Evolutionary conservation across 176 grass and related monocot species (phyloP), one percentile per base, ranked within the genome.

Genomic region (Dendrocalamus sinicus): DNA sequence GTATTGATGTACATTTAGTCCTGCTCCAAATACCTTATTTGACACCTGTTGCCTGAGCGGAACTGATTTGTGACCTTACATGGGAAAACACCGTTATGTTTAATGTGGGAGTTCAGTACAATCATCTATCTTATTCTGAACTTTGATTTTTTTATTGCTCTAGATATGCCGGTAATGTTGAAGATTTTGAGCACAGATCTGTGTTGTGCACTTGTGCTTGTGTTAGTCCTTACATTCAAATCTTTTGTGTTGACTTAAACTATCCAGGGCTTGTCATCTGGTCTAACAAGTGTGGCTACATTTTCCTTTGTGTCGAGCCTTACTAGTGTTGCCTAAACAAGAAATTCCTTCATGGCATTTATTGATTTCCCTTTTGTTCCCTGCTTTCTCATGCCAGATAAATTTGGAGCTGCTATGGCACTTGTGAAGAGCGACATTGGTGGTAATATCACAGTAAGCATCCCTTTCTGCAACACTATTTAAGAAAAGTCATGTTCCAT

Each of bases 351-450:
- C 44, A 84, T 47, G 17, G 23, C 10, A 63, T 61, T 83, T 51
- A 45, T 57, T 76, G 14, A 23, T 77, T 68, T 72, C 19, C 9
- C 22, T 11, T 59, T 84, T 89, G 20, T 64, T 62, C 14, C 44
- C 23, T 84, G 32, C 10, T 77, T 57, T 77, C 45, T n/a, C 51
- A 63, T 43, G 65, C 54, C 69, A 99, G 94, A 96, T 88, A 99
- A 99, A 84, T 96, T 99, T 94, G 97, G 97, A 91, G 90, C 86
- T 90, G 94, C 97, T 67, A 94, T 99, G 97, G 28, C 89, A 78
- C 73, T 99, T 22, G 94, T 99, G 19, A 99, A 99, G 90, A 87
- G 76, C 71, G 97, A 99, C 64, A 93, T 99, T 11, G 94, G 97
- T 70, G 94, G 97, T 70, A 99, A 99, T 79, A 99, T 96, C 84